These are phyloP conservation scores for Arthonia radiata DNA, from an alignment of 495 filamentous ascomycete species.

Conservation along the genomic window DNA sequence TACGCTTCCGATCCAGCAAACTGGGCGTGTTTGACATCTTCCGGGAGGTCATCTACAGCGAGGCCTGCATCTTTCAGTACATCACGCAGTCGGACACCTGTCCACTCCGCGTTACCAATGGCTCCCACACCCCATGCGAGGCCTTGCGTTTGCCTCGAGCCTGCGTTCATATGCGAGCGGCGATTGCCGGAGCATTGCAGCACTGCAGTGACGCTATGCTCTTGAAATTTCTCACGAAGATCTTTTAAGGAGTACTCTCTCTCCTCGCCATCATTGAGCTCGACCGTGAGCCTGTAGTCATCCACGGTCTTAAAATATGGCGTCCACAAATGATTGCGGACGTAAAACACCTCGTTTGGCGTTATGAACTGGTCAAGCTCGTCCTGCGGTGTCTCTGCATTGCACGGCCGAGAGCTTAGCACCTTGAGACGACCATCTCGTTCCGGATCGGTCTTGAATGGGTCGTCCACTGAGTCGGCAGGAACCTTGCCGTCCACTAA, in stretches of 20 bases:
- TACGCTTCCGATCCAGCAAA: constrained; percentile 35
- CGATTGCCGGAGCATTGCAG: constrained; percentile 39
- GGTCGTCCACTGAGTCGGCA: constrained; percentile 24
- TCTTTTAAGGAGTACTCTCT: constrained; percentile 26
- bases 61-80: constrained; percentile 28
- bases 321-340: constrained; percentile 39
- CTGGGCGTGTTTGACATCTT: constrained; percentile 23
- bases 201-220: constrained; percentile 28
- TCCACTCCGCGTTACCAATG: constrained; percentile 35
- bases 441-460: constrained; percentile 25
- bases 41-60: constrained; percentile 7
- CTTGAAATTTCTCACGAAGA: constrained; percentile 23
- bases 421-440: constrained; percentile 22
- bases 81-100: constrained; percentile 30
- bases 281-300: constrained; percentile 25
- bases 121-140: constrained; percentile 34
- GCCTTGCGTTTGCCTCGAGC: constrained; percentile 27
- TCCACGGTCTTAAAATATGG: constrained; percentile 19
- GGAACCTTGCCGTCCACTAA: constrained; percentile 23
- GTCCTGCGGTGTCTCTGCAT: constrained; percentile 27
- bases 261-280: constrained; percentile 28
- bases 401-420: constrained; percentile 26
- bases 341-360: constrained; percentile 28
- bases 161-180: constrained; percentile 30
- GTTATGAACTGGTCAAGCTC: constrained; percentile 24